Base-by-base conservation (phyloP, 148 eudicot genomes). In the Silene conica region DNA sequence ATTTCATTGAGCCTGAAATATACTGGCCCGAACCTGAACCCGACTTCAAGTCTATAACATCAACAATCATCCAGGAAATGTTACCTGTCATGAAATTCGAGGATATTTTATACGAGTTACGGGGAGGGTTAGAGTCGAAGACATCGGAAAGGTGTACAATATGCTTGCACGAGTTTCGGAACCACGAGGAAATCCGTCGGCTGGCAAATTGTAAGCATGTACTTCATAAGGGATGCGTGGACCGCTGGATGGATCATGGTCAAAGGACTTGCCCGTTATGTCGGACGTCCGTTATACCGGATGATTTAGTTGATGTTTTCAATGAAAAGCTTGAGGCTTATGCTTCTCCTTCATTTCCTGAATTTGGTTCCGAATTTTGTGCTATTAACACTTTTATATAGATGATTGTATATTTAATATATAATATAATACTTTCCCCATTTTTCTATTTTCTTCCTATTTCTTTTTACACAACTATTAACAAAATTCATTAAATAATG, bases 181-280 rank as follows among this genome's bases (percentile, higher is more conserved):
- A 68, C 11, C 73, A 72, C n/a, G 93, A 90, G 41, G 90, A 87
- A 85, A 77, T 87, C 79, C 76, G 88, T 67, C 76, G 71, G 82
- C 75, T 92, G 73, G 69, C 73, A 0, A 86, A 88, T 45, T 88
- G 93, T 75, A 48, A 76, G 26, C 93, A 85, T 55, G 43, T 90
- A 66, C 85, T 89, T 20, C 96, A 92, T 58, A 69, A 75, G 73
- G 74, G 76, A 67, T 92, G 96, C 71, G 79, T 90, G 66, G 98
- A 87, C 88, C 85, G 87, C 68, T 92, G 96, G 96, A 86, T 92
- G 87, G 93, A 87, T 55, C 89, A 89, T 68, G 90, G 86, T 79
- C 90, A 83, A 72, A 80, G 81, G 67, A 90, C 85, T 11, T 90
- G 92, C 48, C 91, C 93, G 7, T 86, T 88, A 6, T 90, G 93